phyloP scores from a whole-genome alignment of 257 asterid genomes.

The Nicotiana noctiflora region DNA sequence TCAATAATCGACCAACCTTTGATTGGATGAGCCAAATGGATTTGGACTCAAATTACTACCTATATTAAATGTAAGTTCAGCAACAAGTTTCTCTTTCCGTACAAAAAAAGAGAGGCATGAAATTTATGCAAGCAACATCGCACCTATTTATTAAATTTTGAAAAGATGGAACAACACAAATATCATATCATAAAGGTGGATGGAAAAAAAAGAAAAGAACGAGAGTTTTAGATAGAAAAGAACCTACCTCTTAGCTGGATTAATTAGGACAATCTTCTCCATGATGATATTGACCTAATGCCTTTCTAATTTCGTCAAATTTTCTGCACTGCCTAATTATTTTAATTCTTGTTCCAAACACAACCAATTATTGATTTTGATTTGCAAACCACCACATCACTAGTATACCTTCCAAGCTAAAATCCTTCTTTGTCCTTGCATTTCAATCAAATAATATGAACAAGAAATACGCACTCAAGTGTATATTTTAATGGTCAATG shows the following conservation, averaged over 20 bases:
- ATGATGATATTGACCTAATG: constrained; percentile 11
- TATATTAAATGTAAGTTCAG: no score
- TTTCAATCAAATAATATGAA: neutral
- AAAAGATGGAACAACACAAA: neutral
- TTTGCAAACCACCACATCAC: neutral
- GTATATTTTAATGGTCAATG: neutral
- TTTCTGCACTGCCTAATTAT: neutral
- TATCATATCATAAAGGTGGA: neutral
- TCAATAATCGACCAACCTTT: no score
- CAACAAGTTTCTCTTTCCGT: neutral
- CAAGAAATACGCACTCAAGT: neutral
- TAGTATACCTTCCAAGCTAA: neutral
- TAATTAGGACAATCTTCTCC: neutral
- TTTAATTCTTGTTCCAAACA: neutral
- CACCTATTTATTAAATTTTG: neutral
- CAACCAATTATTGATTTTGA: neutral
- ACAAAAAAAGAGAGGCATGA: neutral
- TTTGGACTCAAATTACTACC: no score
- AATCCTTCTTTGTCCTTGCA: neutral
- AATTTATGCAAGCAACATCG: neutral
- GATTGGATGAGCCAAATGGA: no score
- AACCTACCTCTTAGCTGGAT: neutral
- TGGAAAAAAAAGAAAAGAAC: neutral
- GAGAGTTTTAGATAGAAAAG: neutral
- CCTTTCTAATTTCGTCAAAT: neutral